Evolutionary conservation across 768 basidiomycete genomes (phyloP), one percentile per base, ranked within the genome.

Genomic region (Tricholoma furcatifolium): DNA sequence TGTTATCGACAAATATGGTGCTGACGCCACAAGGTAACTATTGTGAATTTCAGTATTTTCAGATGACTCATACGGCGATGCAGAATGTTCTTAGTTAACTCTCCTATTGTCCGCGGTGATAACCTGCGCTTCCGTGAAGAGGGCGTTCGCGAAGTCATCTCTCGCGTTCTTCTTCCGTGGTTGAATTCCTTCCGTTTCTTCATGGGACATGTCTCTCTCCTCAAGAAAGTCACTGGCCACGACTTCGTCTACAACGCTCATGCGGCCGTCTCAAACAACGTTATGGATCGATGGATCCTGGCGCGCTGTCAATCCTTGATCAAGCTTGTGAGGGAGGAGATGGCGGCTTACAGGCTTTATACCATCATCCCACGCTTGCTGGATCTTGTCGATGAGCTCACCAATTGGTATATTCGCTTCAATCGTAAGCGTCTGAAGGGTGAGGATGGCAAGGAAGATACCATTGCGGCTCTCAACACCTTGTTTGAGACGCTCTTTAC

Each of bases 381-480:
- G 53, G 88, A 91, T 58, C 85, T 99, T 53, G 81, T 99, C 27
- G 93, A 96, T 60, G 97, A 98, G 69, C 78, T 98, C 54, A 99
- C 97, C 18, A 99, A 99, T 67, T 98, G 95, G 94, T 99, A 99
- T 72, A 98, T 99, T 66, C 93, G 97, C 43, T 98, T 98, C 76
- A 99, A 99, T 72, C 86, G 97, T 40, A 88, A 87, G 60, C 83
- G 97, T 14, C 75, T 99, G 55, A 99, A 99, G 78, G 97, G 97
- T 41, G 91, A 96, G 68, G 88, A 93, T 62, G 91, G 96, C 2
- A 77, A 79, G 51, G 90, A 93, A 57, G 96, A 98, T 62, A 94
- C 94, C 7, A 66, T 84, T 14, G 72, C 85, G 17, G 97, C 96
- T 15, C 75, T 98, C 65, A 98, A 98, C 67, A 98, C 97, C 20